Evolutionary conservation across 441 rosid species (phyloP).

Genomic region (Adansonia rubrostipa): DNA sequence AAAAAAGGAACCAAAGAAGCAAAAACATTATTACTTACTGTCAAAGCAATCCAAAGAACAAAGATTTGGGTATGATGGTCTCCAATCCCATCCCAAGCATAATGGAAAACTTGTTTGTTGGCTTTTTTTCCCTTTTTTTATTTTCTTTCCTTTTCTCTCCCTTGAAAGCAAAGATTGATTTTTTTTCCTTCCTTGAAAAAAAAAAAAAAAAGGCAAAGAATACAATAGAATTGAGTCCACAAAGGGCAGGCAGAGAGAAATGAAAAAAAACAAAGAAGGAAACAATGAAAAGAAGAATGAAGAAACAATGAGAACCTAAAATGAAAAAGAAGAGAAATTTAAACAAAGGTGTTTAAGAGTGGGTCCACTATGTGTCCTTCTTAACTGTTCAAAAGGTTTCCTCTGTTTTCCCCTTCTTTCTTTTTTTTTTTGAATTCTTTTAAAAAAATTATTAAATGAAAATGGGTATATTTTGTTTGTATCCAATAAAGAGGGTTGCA

Average conservation of each 20-base stretch:
- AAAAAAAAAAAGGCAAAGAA: not conserved
- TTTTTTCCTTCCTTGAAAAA: not conserved
- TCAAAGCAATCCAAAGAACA: conserved; percentile 46
- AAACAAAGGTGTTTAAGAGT: not conserved
- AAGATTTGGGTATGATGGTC: conserved; percentile 31
- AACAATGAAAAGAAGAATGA: not conserved
- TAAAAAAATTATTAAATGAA: not conserved
- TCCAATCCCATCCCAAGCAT: conserved; percentile 22
- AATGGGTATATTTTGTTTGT: too few species aligned
- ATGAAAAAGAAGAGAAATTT: not conserved
- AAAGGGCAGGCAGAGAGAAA: not conserved
- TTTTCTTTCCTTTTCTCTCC: not conserved
- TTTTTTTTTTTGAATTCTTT: not conserved
- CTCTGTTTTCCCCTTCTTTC: too few species aligned
- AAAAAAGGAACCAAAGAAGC: conserved; percentile 26
- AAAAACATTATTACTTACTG: conserved; percentile 51
- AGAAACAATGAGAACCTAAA: not conserved
- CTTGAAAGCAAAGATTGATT: conserved; percentile 7
- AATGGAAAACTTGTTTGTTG: not conserved
- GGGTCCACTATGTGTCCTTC: conserved; percentile 13
- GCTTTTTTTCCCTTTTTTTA: not conserved
- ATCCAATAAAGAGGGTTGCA: too few species aligned
- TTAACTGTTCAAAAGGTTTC: not conserved
- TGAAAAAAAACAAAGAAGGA: not conserved
- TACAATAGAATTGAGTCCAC: not conserved